Evolutionary conservation across 441 rosid genomes (phyloP), one percentile per base, ranked within the genome.

Genomic region (Isatis lusitanica): DNA sequence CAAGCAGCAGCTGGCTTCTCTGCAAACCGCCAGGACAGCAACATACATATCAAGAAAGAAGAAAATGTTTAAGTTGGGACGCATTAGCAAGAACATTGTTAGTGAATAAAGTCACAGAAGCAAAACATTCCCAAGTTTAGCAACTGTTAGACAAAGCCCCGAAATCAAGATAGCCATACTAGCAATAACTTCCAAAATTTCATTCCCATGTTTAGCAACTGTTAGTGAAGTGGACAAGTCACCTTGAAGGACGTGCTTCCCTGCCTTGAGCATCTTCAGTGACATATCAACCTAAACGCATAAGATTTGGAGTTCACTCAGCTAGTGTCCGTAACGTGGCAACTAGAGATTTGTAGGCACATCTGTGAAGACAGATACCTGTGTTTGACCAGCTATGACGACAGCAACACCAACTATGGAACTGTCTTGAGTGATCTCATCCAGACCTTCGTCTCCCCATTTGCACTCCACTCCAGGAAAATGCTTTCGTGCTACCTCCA

Each of bases 211-310:
- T 28, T 70, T 31, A 80, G 44, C 30, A 38, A 62, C n/a, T n/a
- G n/a, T 50, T 6, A 40, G 51, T 24, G 30, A 64, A 67, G 55
- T 63, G 35, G 77, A 67, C 0, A 44, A 67, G 40, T 79, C 53
- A 90, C 98, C 99, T 88, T 95, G 97, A 80, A 93, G 86, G 61
- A 95, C 95, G 72, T 95, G 97, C 81, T 95, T 93, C 76, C 97
- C 97, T 24, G 89, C 93, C 85, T 86, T 87, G 15, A 93, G 86
- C 83, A 95, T 84, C 85, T 83, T 90, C 53, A 95, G 55, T 43
- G 99, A 90, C 79, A 85, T 81, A 76, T 88, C 95, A 76, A 90
- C 95, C 99, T 95, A 81, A 12, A 18, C 40, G 21, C 24, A 68
- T 15, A 48, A 78, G 36, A 18, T 43, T 42, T 53, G 52, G 35